A percentile compares a stretch with the other conserved stretches of the same genome.
phyloP scores from a whole-genome alignment of 495 filamentous ascomycete genomes.

The Thermothielavioides terrestris region DNA sequence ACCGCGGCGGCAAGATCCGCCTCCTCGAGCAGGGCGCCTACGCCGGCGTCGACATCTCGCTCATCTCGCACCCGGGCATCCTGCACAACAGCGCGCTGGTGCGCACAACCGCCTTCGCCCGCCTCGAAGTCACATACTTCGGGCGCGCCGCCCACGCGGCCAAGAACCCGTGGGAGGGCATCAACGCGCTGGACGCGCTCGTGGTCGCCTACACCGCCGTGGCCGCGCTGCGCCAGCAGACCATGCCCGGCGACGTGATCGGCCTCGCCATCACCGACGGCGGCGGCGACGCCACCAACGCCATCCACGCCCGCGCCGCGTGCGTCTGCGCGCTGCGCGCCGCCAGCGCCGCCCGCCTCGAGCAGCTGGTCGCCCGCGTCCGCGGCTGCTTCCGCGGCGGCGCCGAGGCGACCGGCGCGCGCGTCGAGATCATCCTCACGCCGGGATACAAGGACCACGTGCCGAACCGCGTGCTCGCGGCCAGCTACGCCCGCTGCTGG shows the following conservation, averaged over 20 bases:
- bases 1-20: constrained; percentile 58
- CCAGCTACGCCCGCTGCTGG: constrained; percentile 45
- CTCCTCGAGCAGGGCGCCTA: constrained; percentile 57
- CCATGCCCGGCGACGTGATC: constrained; percentile 52
- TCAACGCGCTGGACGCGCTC: constrained; percentile 57
- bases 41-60: constrained; percentile 52
- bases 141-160: constrained; percentile 49
- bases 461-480: constrained; percentile 50
- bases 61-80: constrained; percentile 54
- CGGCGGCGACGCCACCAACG: constrained; percentile 52
- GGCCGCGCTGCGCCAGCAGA: constrained; percentile 54
- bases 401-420: constrained; percentile 52
- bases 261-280: constrained; percentile 52
- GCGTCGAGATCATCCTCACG: constrained; percentile 36
- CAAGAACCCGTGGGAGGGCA: constrained; percentile 53
- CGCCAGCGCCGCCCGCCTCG: constrained; percentile 37
- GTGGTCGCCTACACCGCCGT: constrained; percentile 55
- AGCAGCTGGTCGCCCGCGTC: constrained; percentile 43
- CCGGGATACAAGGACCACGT: constrained; percentile 52
- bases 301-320: constrained; percentile 51
- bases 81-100: constrained; percentile 34
- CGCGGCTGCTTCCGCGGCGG: constrained; percentile 52
- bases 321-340: constrained; percentile 46
- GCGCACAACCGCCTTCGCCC: constrained; percentile 41
- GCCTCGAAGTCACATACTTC: constrained; percentile 43